Percentiles rank a stretch among this genome's conserved stretches.
These are phyloP conservation scores for Helianthus annuus DNA, from an alignment of 129 eudicot genomes.

Conservation along the genomic window HanXRQr2.0-SUNRISE NC_035436.2:179942835-179943334, in stretches of 20 bases:
- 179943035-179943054: constrained; percentile 60
- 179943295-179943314: constrained; percentile 59
- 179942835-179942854: too few relatives aligned
- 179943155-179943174: constrained; percentile 54
- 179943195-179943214: constrained; percentile 41
- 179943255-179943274: constrained; percentile 46
- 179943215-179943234: constrained; percentile 47
- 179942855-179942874: too few relatives aligned
- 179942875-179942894: too few relatives aligned
- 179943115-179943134: constrained; percentile 60
- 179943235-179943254: constrained; percentile 58
- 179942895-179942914: not conserved
- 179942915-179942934: not conserved
- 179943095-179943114: constrained; percentile 74
- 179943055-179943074: constrained; percentile 48
- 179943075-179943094: constrained; percentile 54
- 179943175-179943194: constrained; percentile 46
- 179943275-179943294: constrained; percentile 38
- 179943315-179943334: constrained; percentile 62
- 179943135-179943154: constrained; percentile 76
- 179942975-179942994: constrained; percentile 8
- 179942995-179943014: constrained; percentile 20
- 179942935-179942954: not conserved
- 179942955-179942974: constrained; percentile 9
- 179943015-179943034: constrained; percentile 40